Base-by-base conservation (phyloP, 2,329 filamentous ascomycete species). In the Beauveria medogensis region DNA sequence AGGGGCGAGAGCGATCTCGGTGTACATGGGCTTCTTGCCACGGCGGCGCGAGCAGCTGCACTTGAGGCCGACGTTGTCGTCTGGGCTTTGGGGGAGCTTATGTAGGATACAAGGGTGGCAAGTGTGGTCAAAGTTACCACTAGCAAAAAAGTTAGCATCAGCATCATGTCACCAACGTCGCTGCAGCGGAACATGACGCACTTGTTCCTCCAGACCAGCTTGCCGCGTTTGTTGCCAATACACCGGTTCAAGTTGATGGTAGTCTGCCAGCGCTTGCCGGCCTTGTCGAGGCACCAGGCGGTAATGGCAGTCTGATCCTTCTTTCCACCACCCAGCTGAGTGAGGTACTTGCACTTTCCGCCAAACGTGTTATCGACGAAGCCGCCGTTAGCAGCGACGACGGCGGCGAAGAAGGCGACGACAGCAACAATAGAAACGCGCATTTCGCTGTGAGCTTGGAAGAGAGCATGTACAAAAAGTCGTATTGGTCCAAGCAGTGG, bases 181-280 rank as follows among this genome's bases (percentile, higher is more conserved):
- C 5, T 18, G 16, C 12, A 48, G 18, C 26, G 28, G 24, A 40
- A 40, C 6, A 41, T 8, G 4, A 47, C 54, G 12, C 18, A 56
- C 54, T 28, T 43, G n/a, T 56, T 28, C 43, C 37, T 5, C 54
- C 54, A 56, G 43, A n/a, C 43, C 8, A 56, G 54, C 54, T 47
- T 47, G 54, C 54, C 54, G 54, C 26, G 26, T 6, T 56, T n/a
- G 54, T 56, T 56, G 54, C 41, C 41, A 9, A 56, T 26, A 43
- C 54, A 56, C 54, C 12, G 54, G 54, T 56, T 56, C 54, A 56
- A 43, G 54, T 56, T 56, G 43, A 56, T 18, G 37, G 24, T 56
- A 8, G 54, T 56, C 26, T 43, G 26, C 54, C 54, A 56, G 22
- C 40, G 54, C 43, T 47, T 24, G 54, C 54, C 54, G 41, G 41